Evolutionary conservation across 768 basidiomycete species (phyloP).

Genomic region (Podaxis sp.): DNA sequence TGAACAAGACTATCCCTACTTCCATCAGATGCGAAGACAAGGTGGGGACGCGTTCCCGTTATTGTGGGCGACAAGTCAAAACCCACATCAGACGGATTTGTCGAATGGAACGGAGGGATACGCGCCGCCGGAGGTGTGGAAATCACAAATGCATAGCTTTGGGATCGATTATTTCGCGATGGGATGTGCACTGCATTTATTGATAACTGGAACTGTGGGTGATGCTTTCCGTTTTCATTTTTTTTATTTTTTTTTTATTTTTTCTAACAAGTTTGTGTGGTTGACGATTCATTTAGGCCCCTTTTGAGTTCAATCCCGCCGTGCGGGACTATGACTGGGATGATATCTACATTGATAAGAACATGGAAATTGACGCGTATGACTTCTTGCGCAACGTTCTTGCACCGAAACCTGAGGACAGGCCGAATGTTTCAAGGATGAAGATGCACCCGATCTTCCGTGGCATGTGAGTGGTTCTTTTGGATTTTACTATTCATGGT

Average conservation of each 20-base stretch:
- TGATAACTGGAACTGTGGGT: slow-evolving; percentile 4
- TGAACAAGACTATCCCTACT: background rate
- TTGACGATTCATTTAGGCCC: background rate
- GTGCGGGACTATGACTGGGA: background rate
- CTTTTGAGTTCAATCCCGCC: background rate
- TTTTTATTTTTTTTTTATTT: background rate
- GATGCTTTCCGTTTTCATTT: background rate
- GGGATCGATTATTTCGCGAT: slow-evolving; percentile 10
- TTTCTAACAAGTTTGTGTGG: background rate
- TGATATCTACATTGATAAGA: slow-evolving; percentile 4
- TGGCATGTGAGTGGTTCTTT: background rate
- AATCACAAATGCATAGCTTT: slow-evolving; percentile 7
- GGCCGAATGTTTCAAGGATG: slow-evolving; percentile 3
- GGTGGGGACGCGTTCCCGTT: slow-evolving; percentile 5
- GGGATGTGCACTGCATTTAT: slow-evolving; percentile 7
- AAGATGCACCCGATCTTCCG: slow-evolving; percentile 7
- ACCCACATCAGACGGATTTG: slow-evolving; percentile 9
- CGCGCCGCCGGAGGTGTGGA: slow-evolving; percentile 8
- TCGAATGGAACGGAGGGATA: slow-evolving; percentile 9
- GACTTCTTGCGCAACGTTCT: slow-evolving; percentile 7
- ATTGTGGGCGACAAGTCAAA: slow-evolving; percentile 6
- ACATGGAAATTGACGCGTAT: slow-evolving; percentile 2
- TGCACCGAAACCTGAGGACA: background rate
- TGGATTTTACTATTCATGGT: background rate
- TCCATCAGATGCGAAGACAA: background rate